Percentiles rank a stretch among this genome's conserved stretches.
Conservation (phyloP, 495 filamentous ascomycete species). For the Parmelia sp. region DNA sequence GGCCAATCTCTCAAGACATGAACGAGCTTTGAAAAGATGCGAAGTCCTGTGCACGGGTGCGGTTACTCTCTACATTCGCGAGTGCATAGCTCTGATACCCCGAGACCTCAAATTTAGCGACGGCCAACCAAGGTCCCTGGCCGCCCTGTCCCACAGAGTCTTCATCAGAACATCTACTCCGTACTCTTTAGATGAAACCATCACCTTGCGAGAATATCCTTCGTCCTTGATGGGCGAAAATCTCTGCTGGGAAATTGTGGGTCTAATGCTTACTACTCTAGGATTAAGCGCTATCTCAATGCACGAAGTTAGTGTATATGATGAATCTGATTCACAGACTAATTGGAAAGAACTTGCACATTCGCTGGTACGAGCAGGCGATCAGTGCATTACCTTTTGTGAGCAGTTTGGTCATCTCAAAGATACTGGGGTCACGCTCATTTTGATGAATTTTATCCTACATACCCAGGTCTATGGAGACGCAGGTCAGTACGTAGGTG, state of each 20-base stretch:
- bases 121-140: neutral
- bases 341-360: neutral
- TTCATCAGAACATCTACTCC: neutral
- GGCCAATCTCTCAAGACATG: neutral
- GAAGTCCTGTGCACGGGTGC: neutral
- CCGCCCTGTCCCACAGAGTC: neutral
- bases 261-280: slow-evolving; percentile 37
- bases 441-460: neutral
- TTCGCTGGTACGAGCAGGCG: neutral
- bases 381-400: neutral
- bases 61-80: neutral
- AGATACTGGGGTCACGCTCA: neutral
- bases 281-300: neutral
- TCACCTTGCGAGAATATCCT: slow-evolving; percentile 30
- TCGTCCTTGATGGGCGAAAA: slow-evolving; percentile 44
- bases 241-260: slow-evolving; percentile 56
- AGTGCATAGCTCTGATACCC: neutral
- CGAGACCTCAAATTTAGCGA: neutral
- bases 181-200: neutral
- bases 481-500: neutral
- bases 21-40: neutral
- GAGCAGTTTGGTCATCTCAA: neutral
- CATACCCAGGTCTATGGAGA: neutral
- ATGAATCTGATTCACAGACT: neutral
- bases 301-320: neutral